Evolutionary conservation across 352 stramenopile species (phyloP).

Genomic region (Bremia lactucae): DNA sequence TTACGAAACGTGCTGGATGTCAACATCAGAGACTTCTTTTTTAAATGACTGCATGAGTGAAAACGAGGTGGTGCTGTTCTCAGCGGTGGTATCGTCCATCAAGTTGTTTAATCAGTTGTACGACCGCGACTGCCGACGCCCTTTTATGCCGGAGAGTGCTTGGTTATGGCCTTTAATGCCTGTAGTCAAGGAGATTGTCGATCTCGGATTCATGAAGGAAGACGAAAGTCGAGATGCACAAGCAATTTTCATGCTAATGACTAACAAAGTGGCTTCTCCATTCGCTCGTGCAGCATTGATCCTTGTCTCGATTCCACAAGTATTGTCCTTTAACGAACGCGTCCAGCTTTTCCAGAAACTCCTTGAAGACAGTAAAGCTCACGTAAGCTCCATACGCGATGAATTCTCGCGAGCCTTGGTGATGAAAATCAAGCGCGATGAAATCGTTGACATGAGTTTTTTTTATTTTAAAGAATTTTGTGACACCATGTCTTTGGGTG

Average conservation of each 20-base stretch:
- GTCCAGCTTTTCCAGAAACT: slow-evolving; percentile 68
- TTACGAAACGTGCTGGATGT: slow-evolving; percentile 58
- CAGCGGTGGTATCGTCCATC: slow-evolving; percentile 42
- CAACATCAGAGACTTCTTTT: slow-evolving; percentile 11
- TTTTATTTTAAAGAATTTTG: slow-evolving; percentile 57
- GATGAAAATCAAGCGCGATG: slow-evolving; percentile 55
- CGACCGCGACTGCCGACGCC: slow-evolving; percentile 49
- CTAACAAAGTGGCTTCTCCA: slow-evolving; percentile 17
- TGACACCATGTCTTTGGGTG: slow-evolving; percentile 36
- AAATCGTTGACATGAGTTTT: slow-evolving; percentile 89
- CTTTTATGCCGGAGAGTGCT: slow-evolving; percentile 29
- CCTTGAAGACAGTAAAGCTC: slow-evolving; percentile 47
- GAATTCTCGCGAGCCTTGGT: slow-evolving; percentile 47
- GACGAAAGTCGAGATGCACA: slow-evolving; percentile 30
- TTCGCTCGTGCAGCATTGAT: slow-evolving; percentile 41
- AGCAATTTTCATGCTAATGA: slow-evolving; percentile 39
- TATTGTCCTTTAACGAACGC: slow-evolving; percentile 69
- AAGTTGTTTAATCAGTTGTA: slow-evolving; percentile 79
- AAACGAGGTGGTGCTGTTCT: slow-evolving; percentile 27
- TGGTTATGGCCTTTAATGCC: slow-evolving; percentile 74
- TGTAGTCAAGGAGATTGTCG: slow-evolving; percentile 47
- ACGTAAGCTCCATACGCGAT: slow-evolving; percentile 34
- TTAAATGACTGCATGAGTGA: slow-evolving; percentile 13
- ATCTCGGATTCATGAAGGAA: slow-evolving; percentile 58
- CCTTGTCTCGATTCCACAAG: slow-evolving; percentile 65